Conservation (phyloP, 805 yeast genomes). For the Kluyveromyces nonfermentans region DNA sequence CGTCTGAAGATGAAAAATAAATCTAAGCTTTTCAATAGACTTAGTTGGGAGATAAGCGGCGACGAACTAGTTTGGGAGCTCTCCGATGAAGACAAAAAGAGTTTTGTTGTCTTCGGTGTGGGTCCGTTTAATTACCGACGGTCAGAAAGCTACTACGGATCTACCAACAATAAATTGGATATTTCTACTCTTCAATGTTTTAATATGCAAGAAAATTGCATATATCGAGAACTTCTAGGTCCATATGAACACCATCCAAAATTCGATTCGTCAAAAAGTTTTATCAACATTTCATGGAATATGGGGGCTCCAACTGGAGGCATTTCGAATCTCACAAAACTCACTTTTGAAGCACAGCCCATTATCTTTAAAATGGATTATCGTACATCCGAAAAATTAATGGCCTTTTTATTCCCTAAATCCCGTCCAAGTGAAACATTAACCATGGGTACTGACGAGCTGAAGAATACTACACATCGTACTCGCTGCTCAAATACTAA, state of each 20-base stretch:
- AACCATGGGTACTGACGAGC: not conserved
- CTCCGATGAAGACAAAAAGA: conserved; percentile 37
- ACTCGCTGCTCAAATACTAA: not conserved
- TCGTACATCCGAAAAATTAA: conserved; percentile 39
- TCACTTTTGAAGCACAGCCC: conserved; percentile 44
- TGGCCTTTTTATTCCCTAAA: conserved; percentile 41
- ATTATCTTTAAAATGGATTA: conserved; percentile 49
- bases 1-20: conserved; percentile 18
- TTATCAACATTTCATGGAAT: conserved; percentile 42
- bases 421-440: conserved; percentile 4
- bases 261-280: conserved; percentile 24
- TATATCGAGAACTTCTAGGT: conserved; percentile 44
- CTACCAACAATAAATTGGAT: conserved; percentile 39
- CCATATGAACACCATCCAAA: conserved; percentile 28
- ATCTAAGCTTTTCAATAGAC: conserved; percentile 12
- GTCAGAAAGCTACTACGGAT: conserved; percentile 43
- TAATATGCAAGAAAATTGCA: conserved; percentile 38
- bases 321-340: conserved; percentile 43
- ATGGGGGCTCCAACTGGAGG: conserved; percentile 58
- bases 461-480: not conserved
- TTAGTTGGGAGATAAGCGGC: conserved; percentile 43
- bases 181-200: conserved; percentile 42
- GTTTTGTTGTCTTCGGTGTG: conserved; percentile 46
- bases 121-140: conserved; percentile 40
- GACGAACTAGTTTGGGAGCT: conserved; percentile 54